phyloP scores from a whole-genome alignment of 768 basidiomycete genomes.

The Chalciporus sphaerocephalus region DNA sequence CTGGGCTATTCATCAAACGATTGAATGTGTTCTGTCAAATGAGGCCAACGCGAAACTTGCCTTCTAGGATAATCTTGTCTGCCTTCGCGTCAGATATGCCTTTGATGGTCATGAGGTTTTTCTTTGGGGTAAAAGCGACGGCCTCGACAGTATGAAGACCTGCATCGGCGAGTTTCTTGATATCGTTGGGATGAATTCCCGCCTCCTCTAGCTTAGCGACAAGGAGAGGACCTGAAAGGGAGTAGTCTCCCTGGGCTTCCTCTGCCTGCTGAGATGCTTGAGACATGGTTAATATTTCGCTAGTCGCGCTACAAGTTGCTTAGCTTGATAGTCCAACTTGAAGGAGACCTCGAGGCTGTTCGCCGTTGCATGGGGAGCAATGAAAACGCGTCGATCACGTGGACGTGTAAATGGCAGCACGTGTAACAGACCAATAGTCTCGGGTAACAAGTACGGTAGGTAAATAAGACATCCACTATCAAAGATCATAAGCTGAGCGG shows the following conservation, averaged over 20 bases:
- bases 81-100: conserved; percentile 97
- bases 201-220: conserved; percentile 83
- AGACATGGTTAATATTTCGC: conserved; percentile 38
- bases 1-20: conserved; percentile 52
- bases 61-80: conserved; percentile 91
- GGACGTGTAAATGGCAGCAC: conserved; percentile 19
- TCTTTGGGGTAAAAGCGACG: conserved; percentile 96
- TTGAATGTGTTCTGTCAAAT: conserved; percentile 1
- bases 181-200: conserved; percentile 84
- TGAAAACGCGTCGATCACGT: conserved; percentile 32
- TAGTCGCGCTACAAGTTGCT: background rate
- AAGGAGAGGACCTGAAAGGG: conserved; percentile 76
- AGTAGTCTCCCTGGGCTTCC: conserved; percentile 48
- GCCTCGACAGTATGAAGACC: conserved; percentile 93
- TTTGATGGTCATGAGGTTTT: conserved; percentile 83
- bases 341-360: background rate
- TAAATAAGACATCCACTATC: background rate
- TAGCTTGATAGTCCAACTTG: background rate
- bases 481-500: background rate
- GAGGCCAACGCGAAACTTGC: conserved; percentile 38
- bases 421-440: no score
- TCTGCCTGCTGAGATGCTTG: conserved; percentile 46
- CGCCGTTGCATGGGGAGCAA: background rate
- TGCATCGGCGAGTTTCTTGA: conserved; percentile 91
- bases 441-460: no score